Evolutionary conservation across 305 asterid genomes (phyloP), one percentile per base, ranked within the genome.

Genomic region (Fraxinus velutina): DNA sequence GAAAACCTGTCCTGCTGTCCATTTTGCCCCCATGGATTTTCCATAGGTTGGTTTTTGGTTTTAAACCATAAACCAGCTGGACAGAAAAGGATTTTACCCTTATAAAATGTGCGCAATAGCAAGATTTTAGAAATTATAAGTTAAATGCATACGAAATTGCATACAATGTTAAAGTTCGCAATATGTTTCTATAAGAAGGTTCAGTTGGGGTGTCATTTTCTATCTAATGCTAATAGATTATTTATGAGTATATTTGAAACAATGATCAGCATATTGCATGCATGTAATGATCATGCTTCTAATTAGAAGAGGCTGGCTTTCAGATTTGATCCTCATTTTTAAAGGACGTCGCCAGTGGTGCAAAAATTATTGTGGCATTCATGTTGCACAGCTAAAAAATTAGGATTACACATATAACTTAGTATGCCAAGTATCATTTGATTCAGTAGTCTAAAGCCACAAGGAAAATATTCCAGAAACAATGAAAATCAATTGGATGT

Each of bases 401-500:
- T 33, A 36, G 17, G 9, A 75, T 19, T 5, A 24, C 2, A 24
- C 68, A 75, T 21, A 39, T 75, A 21, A 12, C 52, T 52, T 42
- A 3, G 15, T 27, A 39, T 15, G 21, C 57, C 22, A 75, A 75
- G 66, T 75, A 44, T 75, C 42, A 75, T 75, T 75, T 9, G 37
- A 42, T 70, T 3, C 32, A 64, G 27, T 27, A 75, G 37, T 47
- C 42, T 44, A 73, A 73, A 4, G 73, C 66, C 79, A 76, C 30
- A 32, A 78, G 70, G 81, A 81, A 71, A 30, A 80, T 73, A 42
- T 78, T 47, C 66, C 76, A 81, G 17, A 55, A 83, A 83, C 37
- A 72, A 82, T 50, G 78, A 34, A 66, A 83, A 17, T 22, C 29
- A 78, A 47, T 64, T 47, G 62, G 62, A 76, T 77, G 80, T 13